Evolutionary conservation across 2,329 filamentous ascomycete genomes (phyloP).

Genomic region (Venturia nashicola): DNA sequence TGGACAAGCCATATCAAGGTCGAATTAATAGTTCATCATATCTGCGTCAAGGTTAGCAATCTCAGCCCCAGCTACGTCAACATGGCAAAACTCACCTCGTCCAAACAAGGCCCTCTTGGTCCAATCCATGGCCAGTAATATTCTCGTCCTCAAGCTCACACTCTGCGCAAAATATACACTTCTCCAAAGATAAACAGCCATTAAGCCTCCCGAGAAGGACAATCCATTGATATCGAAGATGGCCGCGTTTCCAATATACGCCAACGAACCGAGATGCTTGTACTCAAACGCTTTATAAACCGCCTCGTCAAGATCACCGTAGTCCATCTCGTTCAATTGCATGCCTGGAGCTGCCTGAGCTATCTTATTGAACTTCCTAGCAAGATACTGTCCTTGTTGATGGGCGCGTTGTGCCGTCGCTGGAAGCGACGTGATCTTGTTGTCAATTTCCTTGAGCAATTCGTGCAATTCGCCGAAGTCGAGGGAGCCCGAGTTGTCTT

Average conservation of each 20-base stretch:
- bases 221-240: conserved; percentile 82
- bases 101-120: conserved; percentile 92
- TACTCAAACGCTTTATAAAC: conserved; percentile 95
- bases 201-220: conserved; percentile 67
- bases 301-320: conserved; percentile 84
- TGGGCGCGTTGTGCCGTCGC: conserved; percentile 94
- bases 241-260: conserved; percentile 92
- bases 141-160: conserved; percentile 79
- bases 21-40: conserved; percentile 21
- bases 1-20: too few species aligned
- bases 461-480: conserved; percentile 88
- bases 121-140: conserved; percentile 96
- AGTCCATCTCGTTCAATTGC: conserved; percentile 64
- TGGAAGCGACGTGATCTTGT: conserved; percentile 83
- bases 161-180: conserved; percentile 97
- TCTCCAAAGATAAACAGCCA: conserved; percentile 93
- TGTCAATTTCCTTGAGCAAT: conserved; percentile 83
- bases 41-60: conserved; percentile 13
- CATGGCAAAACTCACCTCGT: conserved; percentile 52
- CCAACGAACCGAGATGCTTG: conserved; percentile 77
- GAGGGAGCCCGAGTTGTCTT: conserved; percentile 81
- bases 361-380: conserved; percentile 86
- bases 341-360: conserved; percentile 66
- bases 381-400: conserved; percentile 89
- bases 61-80: not conserved